A percentile compares a stretch with the other conserved stretches of the same genome.
These are phyloP conservation scores for Microsporum audouinii DNA, from an alignment of 2,329 filamentous ascomycete genomes.

Conservation along the genomic window DNA sequence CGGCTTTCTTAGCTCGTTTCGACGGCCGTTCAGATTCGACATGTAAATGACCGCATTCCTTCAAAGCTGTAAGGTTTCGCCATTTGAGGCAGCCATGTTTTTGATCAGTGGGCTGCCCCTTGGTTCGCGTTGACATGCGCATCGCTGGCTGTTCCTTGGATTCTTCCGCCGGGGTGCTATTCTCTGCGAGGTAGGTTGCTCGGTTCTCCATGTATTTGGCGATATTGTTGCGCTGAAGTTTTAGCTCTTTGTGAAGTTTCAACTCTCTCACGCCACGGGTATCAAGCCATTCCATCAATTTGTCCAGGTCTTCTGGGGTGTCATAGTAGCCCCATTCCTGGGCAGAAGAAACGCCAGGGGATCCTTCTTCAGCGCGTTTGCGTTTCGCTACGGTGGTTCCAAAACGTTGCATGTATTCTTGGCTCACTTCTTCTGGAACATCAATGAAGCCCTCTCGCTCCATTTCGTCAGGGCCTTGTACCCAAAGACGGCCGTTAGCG, in stretches of 20 bases:
- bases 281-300: constrained; percentile 79
- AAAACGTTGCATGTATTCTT: constrained; percentile 65
- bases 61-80: constrained; percentile 52
- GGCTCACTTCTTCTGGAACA: constrained; percentile 55
- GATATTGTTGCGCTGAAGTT: constrained; percentile 64
- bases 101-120: constrained; percentile 46
- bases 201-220: constrained; percentile 69
- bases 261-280: constrained; percentile 73
- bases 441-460: constrained; percentile 82
- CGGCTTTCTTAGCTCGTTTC: constrained; percentile 38
- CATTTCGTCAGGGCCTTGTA: constrained; percentile 85
- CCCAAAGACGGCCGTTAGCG: constrained; percentile 90
- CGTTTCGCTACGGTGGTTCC: constrained; percentile 75
- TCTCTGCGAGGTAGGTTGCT: constrained; percentile 54
- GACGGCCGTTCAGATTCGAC: constrained; percentile 45
- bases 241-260: constrained; percentile 77
- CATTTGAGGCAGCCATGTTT: constrained; percentile 47
- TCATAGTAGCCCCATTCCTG: constrained; percentile 89
- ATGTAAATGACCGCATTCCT: constrained; percentile 49
- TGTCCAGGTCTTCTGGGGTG: constrained; percentile 64
- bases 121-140: constrained; percentile 52
- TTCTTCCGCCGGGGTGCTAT: constrained; percentile 39
- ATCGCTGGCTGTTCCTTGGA: constrained; percentile 38
- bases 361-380: constrained; percentile 78
- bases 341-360: constrained; percentile 44